Evolutionary conservation across 1,284 basidiomycete species (phyloP), one percentile per base, ranked within the genome.

Genomic region (Lentinus polychrous): DNA sequence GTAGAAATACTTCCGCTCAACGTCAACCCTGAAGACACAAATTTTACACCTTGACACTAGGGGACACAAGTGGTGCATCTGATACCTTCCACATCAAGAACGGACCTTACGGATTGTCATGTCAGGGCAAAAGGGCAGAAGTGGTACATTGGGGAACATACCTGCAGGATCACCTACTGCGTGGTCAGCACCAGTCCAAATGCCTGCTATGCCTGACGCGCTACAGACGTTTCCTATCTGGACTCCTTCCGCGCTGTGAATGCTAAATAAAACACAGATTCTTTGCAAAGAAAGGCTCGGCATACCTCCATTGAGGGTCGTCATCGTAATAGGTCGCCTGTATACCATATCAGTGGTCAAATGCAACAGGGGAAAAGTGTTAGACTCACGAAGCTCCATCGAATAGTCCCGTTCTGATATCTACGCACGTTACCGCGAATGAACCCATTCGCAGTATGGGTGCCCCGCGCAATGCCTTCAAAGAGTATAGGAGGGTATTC

Each of bases 51-150:
- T 27, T 27, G 27, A 27, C 27, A 27, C 27, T 27, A 5, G 4
- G 27, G 5, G 27, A 27, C 10, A 10, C 27, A 10, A 24, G 11
- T 15, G 15, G 42, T 43, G 42, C 22, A 32, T 43, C 42, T 27
- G 50, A 61, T 18, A 75, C 72, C 60, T 80, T 82, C 74, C 76
- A 79, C 53, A 81, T 64, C 79, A 79, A 81, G 58, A 81, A 82
- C 1, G 80, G 80, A 42, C 79, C 79, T 78, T 49, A 5, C 33
- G 17, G 8, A 33, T 42, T 39, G 5, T 27, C 17, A 23, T 40
- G 39, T 40, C 20, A 40, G 18, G 17, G 17, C 5, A 38, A 42
- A 15, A 44, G n/a, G 37, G 35, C n/a, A 41, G 39, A 23, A 20
- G 11, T 38, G 12, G 40, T 1, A 10, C 8, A 14, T 10, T 8